Percentiles rank a stretch among this genome's conserved stretches.
These are phyloP conservation scores for Cercospora zeae-maydis DNA, from an alignment of 2,329 filamentous ascomycete species.

Conservation along the genomic window DNA sequence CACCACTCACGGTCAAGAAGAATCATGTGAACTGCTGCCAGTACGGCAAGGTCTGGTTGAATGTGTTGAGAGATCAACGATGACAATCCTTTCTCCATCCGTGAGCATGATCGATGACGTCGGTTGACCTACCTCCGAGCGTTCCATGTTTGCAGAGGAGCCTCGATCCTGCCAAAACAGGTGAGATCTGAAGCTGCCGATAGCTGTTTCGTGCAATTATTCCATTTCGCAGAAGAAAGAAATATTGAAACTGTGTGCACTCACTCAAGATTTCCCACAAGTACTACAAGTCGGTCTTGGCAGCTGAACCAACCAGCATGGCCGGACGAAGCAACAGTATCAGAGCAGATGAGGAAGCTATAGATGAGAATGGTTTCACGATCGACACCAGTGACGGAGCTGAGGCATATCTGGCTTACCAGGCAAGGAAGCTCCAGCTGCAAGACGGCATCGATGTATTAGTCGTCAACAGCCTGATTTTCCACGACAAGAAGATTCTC, in stretches of 20 bases:
- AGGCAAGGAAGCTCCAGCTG: constrained; percentile 12
- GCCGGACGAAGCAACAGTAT: background rate
- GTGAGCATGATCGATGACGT: background rate
- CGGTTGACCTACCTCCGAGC: background rate
- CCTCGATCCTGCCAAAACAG: too few relatives aligned
- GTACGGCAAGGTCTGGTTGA: too few relatives aligned
- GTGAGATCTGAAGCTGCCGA: too few relatives aligned
- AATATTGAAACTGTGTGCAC: background rate
- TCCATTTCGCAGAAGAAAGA: background rate
- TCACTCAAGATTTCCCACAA: background rate
- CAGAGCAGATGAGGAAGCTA: background rate
- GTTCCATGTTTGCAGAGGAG: too few relatives aligned
- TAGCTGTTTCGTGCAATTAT: too few relatives aligned
- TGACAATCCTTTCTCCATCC: background rate
- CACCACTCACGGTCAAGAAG: too few relatives aligned
- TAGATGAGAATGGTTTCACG: constrained; percentile 6
- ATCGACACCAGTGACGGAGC: constrained; percentile 14
- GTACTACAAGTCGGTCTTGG: too few relatives aligned
- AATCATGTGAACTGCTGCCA: too few relatives aligned
- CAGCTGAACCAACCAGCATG: background rate
- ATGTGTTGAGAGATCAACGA: background rate
- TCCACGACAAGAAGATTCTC: constrained; percentile 19
- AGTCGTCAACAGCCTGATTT: constrained; percentile 20
- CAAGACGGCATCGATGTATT: constrained; percentile 14
- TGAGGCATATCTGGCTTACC: constrained; percentile 15